Evolutionary conservation across 2,329 filamentous ascomycete species (phyloP), one percentile per base, ranked within the genome.

Genomic region (Colletotrichum horii): DNA sequence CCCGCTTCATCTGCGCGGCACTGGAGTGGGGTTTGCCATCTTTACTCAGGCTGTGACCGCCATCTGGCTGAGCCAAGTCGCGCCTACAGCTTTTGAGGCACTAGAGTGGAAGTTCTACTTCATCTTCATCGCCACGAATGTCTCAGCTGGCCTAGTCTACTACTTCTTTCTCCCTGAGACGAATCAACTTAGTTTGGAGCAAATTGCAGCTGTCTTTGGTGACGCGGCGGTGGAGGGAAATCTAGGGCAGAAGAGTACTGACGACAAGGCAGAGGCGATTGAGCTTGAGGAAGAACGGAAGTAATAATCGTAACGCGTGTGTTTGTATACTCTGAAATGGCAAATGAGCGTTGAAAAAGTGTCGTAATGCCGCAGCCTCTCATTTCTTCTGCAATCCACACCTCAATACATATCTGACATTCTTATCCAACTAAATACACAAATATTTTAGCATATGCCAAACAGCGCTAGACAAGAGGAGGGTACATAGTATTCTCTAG

Each of bases 181-280:
- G 9, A 61, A 61, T 19, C 58, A 61, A 8, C 58, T 36, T 30
- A 22, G 26, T 15, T 30, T 61, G 11, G 30, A 61, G 14, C 58
- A 22, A 2, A 36, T 61, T 4, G 58, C 58, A 15, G 58, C 30
- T 0, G n/a, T 34, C 11, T 34, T 61, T 22, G 58, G 58, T 34
- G 58, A 61, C 4, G 30, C 58, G 28, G 58, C 58, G 7, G 58
- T 61, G 7, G 28, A 61, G 11, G 58, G 16, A 32, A 61, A 4
- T 1, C 6, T 32, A 1, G 2, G 11, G 0, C 19, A 24, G 4
- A 34, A 61, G 2, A 4, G 9, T 16, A 12, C 34, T 6, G 28
- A 34, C 2, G 28, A 34, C 1, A 32, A 34, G 8, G 0, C 1
- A 1, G 19, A 30, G 8, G 19, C 11, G 7, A 22, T 61, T 14